phyloP scores from a whole-genome alignment of 1,284 basidiomycete genomes.

The Phylloboletellus chloephorus region DNA sequence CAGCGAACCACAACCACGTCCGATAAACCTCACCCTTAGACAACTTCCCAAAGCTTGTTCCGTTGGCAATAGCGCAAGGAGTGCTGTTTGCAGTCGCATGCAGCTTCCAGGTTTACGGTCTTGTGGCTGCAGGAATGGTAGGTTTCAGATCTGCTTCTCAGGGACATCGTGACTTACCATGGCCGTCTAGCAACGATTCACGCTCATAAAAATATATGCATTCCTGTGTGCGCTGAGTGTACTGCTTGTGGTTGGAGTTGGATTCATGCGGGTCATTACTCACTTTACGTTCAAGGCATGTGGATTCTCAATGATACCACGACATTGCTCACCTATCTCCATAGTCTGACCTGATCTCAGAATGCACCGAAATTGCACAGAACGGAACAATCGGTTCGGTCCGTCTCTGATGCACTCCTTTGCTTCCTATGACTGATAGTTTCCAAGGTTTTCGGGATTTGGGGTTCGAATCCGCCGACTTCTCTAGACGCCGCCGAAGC shows the following conservation, averaged over 20 bases:
- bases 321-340: slow-evolving; percentile 17
- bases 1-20: slow-evolving; percentile 9
- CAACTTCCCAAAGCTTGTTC: slow-evolving; percentile 44
- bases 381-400: slow-evolving; percentile 21
- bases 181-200: slow-evolving; percentile 50
- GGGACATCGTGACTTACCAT: neutral
- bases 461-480: slow-evolving; percentile 17
- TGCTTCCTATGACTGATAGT: slow-evolving; percentile 9
- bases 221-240: slow-evolving; percentile 48
- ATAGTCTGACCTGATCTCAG: slow-evolving; percentile 30
- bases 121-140: slow-evolving; percentile 51
- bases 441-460: slow-evolving; percentile 28
- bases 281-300: slow-evolving; percentile 68
- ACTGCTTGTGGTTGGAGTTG: slow-evolving; percentile 48
- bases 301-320: neutral
- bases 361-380: slow-evolving; percentile 19
- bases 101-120: slow-evolving; percentile 54
- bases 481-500: slow-evolving; percentile 14
- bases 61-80: slow-evolving; percentile 58
- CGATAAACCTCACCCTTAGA: slow-evolving; percentile 32
- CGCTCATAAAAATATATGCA: slow-evolving; percentile 52
- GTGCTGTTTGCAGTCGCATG: slow-evolving; percentile 47
- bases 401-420: slow-evolving; percentile 1
- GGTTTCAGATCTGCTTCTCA: slow-evolving; percentile 24
- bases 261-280: slow-evolving; percentile 51